These are phyloP conservation scores for Hylodesmum podocarpum DNA, from an alignment of 306 rosid species.

Conservation along the genomic window DNA sequence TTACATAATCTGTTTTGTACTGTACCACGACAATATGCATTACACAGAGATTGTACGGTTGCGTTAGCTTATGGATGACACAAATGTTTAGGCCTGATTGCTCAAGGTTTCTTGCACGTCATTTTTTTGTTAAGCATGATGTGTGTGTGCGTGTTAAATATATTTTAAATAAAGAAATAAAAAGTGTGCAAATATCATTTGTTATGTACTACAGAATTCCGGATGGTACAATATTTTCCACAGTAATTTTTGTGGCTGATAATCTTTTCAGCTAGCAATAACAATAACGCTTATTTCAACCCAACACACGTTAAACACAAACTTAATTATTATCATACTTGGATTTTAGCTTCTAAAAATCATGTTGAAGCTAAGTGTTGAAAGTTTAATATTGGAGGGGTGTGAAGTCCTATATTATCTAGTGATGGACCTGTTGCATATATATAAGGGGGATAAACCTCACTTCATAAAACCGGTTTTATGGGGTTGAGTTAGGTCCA, in stretches of 20 bases:
- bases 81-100: not conserved
- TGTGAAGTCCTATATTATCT: too few species aligned
- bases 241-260: not conserved
- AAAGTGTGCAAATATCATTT: not conserved
- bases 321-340: too few species aligned
- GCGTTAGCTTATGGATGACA: not conserved
- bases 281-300: too few species aligned
- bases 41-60: not conserved
- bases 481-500: too few species aligned
- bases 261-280: not conserved
- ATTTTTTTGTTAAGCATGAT: not conserved
- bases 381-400: too few species aligned
- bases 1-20: not conserved
- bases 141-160: not conserved
- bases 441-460: too few species aligned
- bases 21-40: not conserved
- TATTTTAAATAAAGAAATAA: not conserved
- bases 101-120: conserved; percentile 12
- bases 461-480: too few species aligned
- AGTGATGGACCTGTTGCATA: too few species aligned
- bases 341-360: too few species aligned
- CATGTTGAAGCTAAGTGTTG: too few species aligned
- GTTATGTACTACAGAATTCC: not conserved
- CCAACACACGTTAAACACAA: too few species aligned
- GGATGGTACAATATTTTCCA: not conserved